Evolutionary conservation across 164 flowering plant genomes (phyloP), one percentile per base, ranked within the genome.

Genomic region (Cinnamomum micranthum): DNA sequence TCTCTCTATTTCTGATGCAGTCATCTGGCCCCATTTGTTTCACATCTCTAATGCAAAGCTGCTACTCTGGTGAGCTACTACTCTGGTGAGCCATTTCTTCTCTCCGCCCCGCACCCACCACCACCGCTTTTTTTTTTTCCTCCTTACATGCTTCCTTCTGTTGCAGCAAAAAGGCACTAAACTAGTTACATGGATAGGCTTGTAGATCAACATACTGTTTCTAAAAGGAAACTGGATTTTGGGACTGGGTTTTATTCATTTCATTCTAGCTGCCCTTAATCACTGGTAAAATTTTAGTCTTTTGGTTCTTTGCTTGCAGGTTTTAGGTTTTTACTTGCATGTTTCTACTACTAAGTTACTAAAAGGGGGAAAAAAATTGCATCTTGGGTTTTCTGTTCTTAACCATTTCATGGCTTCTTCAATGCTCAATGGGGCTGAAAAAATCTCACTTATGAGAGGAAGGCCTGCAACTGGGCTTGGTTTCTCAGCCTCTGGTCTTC

Each of bases 381-480:
- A 19, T 41, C 15, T 64, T 20, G 71, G 55, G 51, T 69, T 69
- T 41, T 35, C 71, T 69, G 33, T 24, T 19, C 20, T 69, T 47
- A 2, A 41, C 22, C 66, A 50, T 22, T 63, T 58, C 22, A 92
- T 92, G 94, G 90, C 90, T 72, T 87, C 86, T 80, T 80, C 90
- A 72, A 82, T 88, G 90, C 84, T 90, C 67, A 84, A 35, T 83
- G 92, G 94, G 25, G 85, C 88, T 70, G 90, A 85, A 74, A 83
- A 78, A 70, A 79, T 87, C 77, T 51, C 79, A 2, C 84, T 82
- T 24, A 35, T 75, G 20, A 83, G 86, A 69, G 79, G 80, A 31
- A 76, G 73, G 28, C 22, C 74, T 71, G 87, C 89, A 65, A 77
- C 62, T 35, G 81, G 86, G 72, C 78, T 84, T 12, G 83, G 86